phyloP scores from a whole-genome alignment of 305 asterid genomes.

The Nicotiana rustica region DNA sequence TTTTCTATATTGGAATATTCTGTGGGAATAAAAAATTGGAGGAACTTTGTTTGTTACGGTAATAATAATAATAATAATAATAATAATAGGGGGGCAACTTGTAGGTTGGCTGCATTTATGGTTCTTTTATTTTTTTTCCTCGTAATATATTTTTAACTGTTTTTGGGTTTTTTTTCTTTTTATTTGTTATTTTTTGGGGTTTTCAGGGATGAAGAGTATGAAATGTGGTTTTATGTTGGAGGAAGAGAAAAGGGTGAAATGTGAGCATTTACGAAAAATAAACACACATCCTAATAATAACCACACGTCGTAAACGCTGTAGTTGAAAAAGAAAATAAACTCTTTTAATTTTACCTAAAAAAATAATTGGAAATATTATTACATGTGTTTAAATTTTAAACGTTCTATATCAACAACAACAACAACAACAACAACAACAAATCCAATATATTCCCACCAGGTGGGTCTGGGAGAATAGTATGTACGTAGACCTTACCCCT shows the following conservation, averaged over 20 bases:
- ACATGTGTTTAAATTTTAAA: background rate
- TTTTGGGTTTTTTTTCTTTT: background rate
- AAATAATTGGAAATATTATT: background rate
- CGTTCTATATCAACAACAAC: too few relatives aligned
- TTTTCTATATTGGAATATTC: slow-evolving; percentile 1
- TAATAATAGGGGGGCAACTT: background rate
- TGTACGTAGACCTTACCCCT: too few relatives aligned
- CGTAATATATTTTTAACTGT: background rate
- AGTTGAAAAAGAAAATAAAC: too few relatives aligned
- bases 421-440: too few relatives aligned
- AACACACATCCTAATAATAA: background rate
- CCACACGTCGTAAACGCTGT: too few relatives aligned
- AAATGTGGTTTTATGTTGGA: slow-evolving; percentile 1
- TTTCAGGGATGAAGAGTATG: background rate
- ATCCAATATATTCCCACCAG: too few relatives aligned
- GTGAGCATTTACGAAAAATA: slow-evolving; percentile 3
- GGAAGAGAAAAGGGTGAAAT: background rate
- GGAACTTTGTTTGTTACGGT: background rate
- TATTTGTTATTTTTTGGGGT: background rate
- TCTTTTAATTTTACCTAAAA: too few relatives aligned
- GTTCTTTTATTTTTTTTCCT: background rate
- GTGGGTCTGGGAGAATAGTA: too few relatives aligned
- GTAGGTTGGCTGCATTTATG: background rate
- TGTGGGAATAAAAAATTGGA: slow-evolving; percentile 11
- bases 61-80: background rate